Base-by-base conservation (phyloP, 2,329 filamentous ascomycete genomes). In the Nigrospora oryzae region DNA sequence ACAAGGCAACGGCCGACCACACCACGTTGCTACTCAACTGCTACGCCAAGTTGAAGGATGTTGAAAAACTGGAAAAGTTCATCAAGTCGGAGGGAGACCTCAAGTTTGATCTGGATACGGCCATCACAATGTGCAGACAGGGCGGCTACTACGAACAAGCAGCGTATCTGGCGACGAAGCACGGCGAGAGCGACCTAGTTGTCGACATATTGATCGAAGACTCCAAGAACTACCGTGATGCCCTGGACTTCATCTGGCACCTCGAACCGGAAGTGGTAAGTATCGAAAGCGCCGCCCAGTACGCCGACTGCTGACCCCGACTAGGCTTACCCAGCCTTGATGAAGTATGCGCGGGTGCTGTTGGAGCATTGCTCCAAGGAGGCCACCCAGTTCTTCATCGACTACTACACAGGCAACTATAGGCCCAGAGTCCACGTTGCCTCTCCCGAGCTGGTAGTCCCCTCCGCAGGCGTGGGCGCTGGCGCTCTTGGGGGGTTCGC, bases 61-160 rank as follows among this genome's bases (percentile, higher is more conserved):
- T 95, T 5, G 86, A 89, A 46, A 98, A 98, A 66, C 74, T 98
- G 7, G 91, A 98, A 59, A 85, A 86, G 19, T 98, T 98, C 54
- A 98, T 98, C 66, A 95, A 95, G 60, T 90, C 89, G 28, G 90
- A 91, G 0, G 89, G 87, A 3, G 90, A 96, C 55, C 76, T 96
- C 36, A 96, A 94, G 57, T 98, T 98, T 57, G 93, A 98, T 61
- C 74, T 97, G 3, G 93, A 98, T 53, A 98, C 93, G 1, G 93
- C 93, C 13, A 98, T 98, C 51, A 81, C 85, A 2, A 96, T 98
- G 89, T 98, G 93, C 59, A 81, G 94, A 28, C 93, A 98, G 67
- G 93, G 91, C 11, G 91, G 93, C 1, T 98, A 98, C 64, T 95
- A 84, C 56, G 90, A 97, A 48, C 94, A 98, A 69, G 93, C 93